These are phyloP conservation scores for Diddensiella caesifluorescens DNA, from an alignment of 805 yeast species.

Conservation along the genomic window DNA sequence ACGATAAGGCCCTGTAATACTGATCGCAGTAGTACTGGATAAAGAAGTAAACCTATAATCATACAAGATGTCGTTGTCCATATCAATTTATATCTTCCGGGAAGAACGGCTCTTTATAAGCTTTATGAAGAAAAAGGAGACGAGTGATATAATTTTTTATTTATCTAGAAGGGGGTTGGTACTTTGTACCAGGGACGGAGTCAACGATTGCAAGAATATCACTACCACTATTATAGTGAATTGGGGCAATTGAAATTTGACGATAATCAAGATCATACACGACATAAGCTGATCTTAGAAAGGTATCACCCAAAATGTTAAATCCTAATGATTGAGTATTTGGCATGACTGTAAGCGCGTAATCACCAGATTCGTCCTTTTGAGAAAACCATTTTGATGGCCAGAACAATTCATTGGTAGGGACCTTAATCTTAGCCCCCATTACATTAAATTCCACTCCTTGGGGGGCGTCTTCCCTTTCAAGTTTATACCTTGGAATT, in stretches of 20 bases:
- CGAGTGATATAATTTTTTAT: no score
- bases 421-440: slow-evolving; percentile 44
- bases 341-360: slow-evolving; percentile 16
- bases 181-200: slow-evolving; percentile 15
- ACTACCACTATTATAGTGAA: slow-evolving; percentile 26
- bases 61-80: no score
- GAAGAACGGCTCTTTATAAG: no score
- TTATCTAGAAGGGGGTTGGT: no score
- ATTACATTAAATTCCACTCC: slow-evolving; percentile 45
- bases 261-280: slow-evolving; percentile 60
- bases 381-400: slow-evolving; percentile 27
- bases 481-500: slow-evolving; percentile 16
- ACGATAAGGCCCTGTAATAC: no score
- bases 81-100: no score
- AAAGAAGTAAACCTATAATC: no score
- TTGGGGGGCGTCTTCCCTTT: slow-evolving; percentile 22
- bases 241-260: slow-evolving; percentile 53
- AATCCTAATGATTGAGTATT: slow-evolving; percentile 17
- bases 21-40: no score
- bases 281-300: slow-evolving; percentile 55
- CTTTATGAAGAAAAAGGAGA: no score
- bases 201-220: slow-evolving; percentile 27
- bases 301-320: slow-evolving; percentile 41
- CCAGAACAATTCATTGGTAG: slow-evolving; percentile 26
- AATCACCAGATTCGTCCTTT: slow-evolving; percentile 20